These are phyloP conservation scores for Cutaneotrichosporon dermatis DNA, from an alignment of 1,284 basidiomycete genomes.

Conservation along the genomic window DNA sequence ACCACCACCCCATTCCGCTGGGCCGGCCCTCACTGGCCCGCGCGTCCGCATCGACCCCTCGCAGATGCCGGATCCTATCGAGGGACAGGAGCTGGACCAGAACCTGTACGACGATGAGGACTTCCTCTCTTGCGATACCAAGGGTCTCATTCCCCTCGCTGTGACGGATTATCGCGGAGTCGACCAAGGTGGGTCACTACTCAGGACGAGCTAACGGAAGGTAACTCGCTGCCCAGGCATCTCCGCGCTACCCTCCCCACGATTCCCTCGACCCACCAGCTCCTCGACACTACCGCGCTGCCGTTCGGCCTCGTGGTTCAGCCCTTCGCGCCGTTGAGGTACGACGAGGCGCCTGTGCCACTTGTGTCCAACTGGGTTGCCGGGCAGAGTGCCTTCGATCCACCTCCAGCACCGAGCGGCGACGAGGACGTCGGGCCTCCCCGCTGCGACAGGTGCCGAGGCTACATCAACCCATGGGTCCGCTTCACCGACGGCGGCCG, in stretches of 20 bases:
- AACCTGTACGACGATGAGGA: constrained; percentile 73
- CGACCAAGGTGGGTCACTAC: constrained; percentile 70
- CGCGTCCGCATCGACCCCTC: constrained; percentile 80
- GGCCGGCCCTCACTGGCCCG: constrained; percentile 60
- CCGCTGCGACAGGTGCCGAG: constrained; percentile 79
- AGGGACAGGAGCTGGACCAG: constrained; percentile 76
- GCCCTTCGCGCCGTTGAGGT: constrained; percentile 78
- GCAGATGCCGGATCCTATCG: constrained; percentile 88
- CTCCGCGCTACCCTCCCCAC: constrained; percentile 64
- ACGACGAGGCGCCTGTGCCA: constrained; percentile 78
- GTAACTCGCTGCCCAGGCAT: constrained; percentile 66
- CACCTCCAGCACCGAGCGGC: constrained; percentile 67
- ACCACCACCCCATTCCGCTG: constrained; percentile 76
- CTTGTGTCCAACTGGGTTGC: constrained; percentile 56
- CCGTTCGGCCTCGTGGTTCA: constrained; percentile 83
- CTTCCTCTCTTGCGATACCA: constrained; percentile 69
- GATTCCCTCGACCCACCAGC: constrained; percentile 72
- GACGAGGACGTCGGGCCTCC: constrained; percentile 63
- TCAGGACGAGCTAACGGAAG: constrained; percentile 40
- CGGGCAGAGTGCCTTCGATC: constrained; percentile 50
- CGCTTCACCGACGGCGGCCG: constrained; percentile 78
- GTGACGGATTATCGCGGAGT: constrained; percentile 83
- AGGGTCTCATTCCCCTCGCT: constrained; percentile 71
- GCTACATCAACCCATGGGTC: constrained; percentile 95
- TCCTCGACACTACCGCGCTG: constrained; percentile 75